These are phyloP conservation scores for Trichoderma sp. DNA, from an alignment of 2,329 filamentous ascomycete genomes.

Conservation along the genomic window DNA sequence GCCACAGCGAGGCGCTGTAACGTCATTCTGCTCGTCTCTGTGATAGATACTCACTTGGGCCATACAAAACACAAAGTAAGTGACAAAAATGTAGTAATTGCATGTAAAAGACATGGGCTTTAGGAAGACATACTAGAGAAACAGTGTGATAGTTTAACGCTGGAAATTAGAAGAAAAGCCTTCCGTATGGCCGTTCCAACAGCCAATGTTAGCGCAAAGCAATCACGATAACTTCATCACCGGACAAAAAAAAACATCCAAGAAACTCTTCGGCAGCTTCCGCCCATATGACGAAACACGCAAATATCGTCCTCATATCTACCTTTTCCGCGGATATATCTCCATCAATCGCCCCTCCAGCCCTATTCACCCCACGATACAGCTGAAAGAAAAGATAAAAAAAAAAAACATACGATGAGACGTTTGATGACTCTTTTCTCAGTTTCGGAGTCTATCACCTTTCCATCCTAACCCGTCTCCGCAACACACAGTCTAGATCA, in stretches of 20 bases:
- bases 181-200: background rate
- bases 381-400: background rate
- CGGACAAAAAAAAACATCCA: background rate
- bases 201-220: background rate
- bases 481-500: background rate
- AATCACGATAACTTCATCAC: background rate
- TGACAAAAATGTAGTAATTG: background rate
- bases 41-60: background rate
- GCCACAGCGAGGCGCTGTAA: background rate
- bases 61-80: background rate
- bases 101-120: background rate
- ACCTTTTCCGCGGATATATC: background rate
- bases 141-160: background rate
- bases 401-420: background rate
- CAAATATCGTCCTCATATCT: background rate
- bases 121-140: background rate
- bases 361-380: background rate
- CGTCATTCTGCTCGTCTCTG: background rate
- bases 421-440: background rate
- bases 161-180: background rate
- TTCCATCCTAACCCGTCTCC: background rate
- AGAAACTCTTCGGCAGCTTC: background rate
- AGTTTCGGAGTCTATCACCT: background rate
- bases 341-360: background rate
- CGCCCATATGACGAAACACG: background rate